Conservation (phyloP, 164 flowering plant species). For the Chimonanthus salicifolius region DNA sequence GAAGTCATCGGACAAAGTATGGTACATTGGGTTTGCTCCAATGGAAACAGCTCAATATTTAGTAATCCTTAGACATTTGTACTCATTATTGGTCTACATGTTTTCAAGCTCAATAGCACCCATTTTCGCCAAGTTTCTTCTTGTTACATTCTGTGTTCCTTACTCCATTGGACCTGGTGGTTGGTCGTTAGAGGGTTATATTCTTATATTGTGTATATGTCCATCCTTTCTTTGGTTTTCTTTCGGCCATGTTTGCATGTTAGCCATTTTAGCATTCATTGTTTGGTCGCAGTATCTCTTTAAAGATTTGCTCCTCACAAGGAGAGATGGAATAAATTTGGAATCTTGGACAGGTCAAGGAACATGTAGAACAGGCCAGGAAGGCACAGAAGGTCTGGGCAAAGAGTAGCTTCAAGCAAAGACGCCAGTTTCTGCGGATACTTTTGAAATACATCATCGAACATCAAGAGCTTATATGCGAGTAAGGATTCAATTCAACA, state of each 20-base stretch:
- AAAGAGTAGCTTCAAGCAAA: conserved; percentile 85
- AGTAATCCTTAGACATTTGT: background rate
- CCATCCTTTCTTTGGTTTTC: background rate
- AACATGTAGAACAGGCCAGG: conserved; percentile 78
- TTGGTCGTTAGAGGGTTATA: background rate
- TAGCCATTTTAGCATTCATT: background rate
- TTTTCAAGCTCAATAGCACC: background rate
- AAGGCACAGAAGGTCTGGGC: conserved; percentile 89
- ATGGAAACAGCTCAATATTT: background rate
- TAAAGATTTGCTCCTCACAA: background rate
- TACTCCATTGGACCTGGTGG: background rate
- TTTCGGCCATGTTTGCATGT: too few relatives aligned
- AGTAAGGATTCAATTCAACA: conserved; percentile 41
- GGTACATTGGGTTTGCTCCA: background rate
- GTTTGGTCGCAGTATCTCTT: too few relatives aligned
- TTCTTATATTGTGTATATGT: background rate
- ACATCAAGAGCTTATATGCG: conserved; percentile 97
- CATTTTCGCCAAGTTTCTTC: background rate
- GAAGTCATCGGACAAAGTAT: too few relatives aligned
- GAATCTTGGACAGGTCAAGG: conserved; percentile 54
- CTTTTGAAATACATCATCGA: conserved; percentile 92
- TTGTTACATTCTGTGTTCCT: background rate
- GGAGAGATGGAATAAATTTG: background rate
- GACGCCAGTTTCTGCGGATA: conserved; percentile 84
- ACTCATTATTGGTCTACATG: background rate